These are phyloP conservation scores for Colletotrichum endophyticum DNA, from an alignment of 2,329 filamentous ascomycete species.

Conservation along the genomic window DNA sequence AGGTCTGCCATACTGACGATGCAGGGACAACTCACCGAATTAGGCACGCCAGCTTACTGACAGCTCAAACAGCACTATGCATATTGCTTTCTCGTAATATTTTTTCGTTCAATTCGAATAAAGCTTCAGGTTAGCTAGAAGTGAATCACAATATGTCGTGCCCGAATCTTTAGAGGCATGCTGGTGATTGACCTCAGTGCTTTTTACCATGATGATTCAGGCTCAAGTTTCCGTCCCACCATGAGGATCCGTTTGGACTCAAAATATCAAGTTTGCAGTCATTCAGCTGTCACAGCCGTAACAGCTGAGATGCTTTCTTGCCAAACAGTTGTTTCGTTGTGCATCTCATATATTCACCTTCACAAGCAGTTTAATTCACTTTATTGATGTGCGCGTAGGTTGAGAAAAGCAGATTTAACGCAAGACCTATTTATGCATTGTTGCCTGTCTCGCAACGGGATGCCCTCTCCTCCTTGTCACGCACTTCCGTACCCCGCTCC, in stretches of 20 bases:
- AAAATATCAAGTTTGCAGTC: not conserved
- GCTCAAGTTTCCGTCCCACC: fast-evolving
- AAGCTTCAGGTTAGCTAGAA: not conserved
- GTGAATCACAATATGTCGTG: not conserved
- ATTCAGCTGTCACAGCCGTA: not conserved
- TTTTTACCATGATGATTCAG: not conserved
- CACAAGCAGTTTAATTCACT: not conserved
- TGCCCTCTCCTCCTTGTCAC: not conserved
- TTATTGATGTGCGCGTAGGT: not conserved
- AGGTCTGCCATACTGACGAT: not conserved
- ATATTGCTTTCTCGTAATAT: not conserved
- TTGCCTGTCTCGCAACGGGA: not conserved
- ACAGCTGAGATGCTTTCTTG: not conserved
- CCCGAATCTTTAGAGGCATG: not conserved
- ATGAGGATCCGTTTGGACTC: not conserved
- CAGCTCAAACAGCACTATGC: not conserved
- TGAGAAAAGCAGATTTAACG: fast-evolving
- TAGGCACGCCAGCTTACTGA: fast-evolving
- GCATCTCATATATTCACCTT: not conserved
- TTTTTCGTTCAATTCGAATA: fast-evolving
- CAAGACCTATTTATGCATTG: not conserved
- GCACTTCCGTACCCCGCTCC: not conserved
- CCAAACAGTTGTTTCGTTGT: not conserved
- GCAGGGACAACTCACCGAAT: not conserved
- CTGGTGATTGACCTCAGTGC: not conserved